Base-by-base conservation (phyloP, 2,329 filamentous ascomycete species). In the Pezicula rhizophila region DNA sequence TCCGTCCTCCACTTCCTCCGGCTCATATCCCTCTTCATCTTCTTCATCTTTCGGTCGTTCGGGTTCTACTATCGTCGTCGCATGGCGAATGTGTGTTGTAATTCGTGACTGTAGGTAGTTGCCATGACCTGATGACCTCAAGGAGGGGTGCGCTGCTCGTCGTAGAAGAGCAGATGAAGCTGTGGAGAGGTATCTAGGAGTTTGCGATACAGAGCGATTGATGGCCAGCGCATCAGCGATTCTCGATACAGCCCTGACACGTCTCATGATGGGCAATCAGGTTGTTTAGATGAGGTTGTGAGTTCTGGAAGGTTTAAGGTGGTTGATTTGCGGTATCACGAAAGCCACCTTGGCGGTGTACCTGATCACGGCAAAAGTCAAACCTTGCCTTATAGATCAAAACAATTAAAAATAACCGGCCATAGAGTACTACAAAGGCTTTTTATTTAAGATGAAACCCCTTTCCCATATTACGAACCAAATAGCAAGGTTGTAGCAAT, bases 251-350 rank as follows among this genome's bases (percentile, higher is more conserved):
- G 57, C 56, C 60, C 57, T 54, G 39, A 62, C 51, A 46, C 55
- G 55, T 55, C 57, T 64, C 60, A 63, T 63, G 49, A 49, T 60
- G 48, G 33, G 33, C 49, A 53, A 59, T 59, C 61, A 52, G 47
- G 38, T 49, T 50, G 44, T 49, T 47, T 31, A 2, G 11, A 31
- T 10, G 11, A 31, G 28, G 12, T 10, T 12, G 28, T 31, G 28
- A 31, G 28, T 3, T 12, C 28, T 31, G 28, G 8, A 31, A 31
- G 11, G 5, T 12, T 31, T 31, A 12, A 11, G 8, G 7, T 31
- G 28, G 8, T 31, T 31, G 8, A 31, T 31, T 10, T 31, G 28
- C 11, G 23, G 23, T 31, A 31, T 31, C 28, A 12, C 28, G 28
- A 31, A 31, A 31, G 28, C 28, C 5, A 11, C 28, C 28, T 31